Evolutionary conservation across 1,284 basidiomycete species (phyloP).

Genomic region (Puccinia triticina): DNA sequence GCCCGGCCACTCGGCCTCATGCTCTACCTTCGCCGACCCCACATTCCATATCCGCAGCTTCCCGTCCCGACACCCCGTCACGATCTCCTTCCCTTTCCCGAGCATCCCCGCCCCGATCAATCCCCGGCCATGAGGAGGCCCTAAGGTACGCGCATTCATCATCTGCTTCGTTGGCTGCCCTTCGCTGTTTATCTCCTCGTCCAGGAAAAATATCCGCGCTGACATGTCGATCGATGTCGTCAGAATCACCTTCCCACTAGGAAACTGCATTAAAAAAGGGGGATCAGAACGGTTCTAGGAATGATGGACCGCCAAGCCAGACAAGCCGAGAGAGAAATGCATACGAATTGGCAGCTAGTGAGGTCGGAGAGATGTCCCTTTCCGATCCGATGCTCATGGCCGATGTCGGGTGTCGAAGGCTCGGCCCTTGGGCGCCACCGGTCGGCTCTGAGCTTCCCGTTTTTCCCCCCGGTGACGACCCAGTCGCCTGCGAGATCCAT

Average conservation of each 20-base stretch:
- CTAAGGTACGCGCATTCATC: slow-evolving; percentile 17
- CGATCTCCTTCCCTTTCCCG: slow-evolving; percentile 25
- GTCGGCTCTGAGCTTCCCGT: background rate
- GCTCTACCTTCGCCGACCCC: background rate
- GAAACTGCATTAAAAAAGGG: slow-evolving; percentile 4
- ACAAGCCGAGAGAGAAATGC: background rate
- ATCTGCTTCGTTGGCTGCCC: background rate
- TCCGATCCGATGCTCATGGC: background rate
- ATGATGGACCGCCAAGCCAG: background rate
- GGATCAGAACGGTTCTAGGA: background rate
- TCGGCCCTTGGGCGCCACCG: background rate
- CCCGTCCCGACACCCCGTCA: slow-evolving; percentile 18
- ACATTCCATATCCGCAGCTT: slow-evolving; percentile 31
- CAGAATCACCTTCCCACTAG: slow-evolving; percentile 18
- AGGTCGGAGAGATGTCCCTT: slow-evolving; percentile 26
- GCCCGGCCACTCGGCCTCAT: background rate
- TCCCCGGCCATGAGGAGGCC: background rate
- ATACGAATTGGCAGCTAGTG: slow-evolving; percentile 43
- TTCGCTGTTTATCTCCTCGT: background rate
- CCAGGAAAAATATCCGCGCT: slow-evolving; percentile 17
- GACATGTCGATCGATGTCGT: slow-evolving; percentile 42
- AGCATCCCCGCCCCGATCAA: slow-evolving; percentile 19
- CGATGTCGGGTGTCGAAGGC: background rate
- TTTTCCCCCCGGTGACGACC: slow-evolving; percentile 1
- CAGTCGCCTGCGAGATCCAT: slow-evolving; percentile 30